Percentiles rank a stretch among this genome's conserved stretches.
These are phyloP conservation scores for Daldinia loculata DNA, from an alignment of 495 filamentous ascomycete species.

Conservation along the genomic window DNA sequence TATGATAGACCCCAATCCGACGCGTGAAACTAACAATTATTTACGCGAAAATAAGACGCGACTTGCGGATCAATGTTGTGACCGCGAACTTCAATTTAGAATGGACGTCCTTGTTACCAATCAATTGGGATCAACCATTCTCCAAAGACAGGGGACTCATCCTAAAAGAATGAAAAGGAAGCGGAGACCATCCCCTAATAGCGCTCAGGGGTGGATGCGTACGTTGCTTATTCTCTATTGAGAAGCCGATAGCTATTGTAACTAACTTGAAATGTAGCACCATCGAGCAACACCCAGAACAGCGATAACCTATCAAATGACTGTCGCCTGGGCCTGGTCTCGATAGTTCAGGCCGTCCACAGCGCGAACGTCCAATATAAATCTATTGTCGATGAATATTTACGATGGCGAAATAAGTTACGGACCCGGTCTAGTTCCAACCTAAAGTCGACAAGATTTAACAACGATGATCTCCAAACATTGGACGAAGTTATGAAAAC, in stretches of 20 bases:
- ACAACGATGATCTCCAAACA: background rate
- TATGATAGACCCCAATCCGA: background rate
- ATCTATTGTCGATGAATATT: constrained; percentile 20
- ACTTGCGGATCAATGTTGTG: background rate
- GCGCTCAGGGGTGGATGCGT: constrained; percentile 27
- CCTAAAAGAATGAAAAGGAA: background rate
- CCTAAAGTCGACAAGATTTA: constrained; percentile 9
- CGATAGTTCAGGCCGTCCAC: constrained; percentile 16
- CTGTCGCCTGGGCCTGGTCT: constrained; percentile 7
- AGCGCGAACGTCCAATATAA: constrained; percentile 23
- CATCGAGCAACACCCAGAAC: background rate
- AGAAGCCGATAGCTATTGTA: background rate
- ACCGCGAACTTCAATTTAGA: background rate
- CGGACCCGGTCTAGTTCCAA: background rate
- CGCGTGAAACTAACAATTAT: background rate
- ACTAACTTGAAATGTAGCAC: constrained; percentile 4
- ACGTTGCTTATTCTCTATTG: background rate
- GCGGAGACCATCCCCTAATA: constrained; percentile 4
- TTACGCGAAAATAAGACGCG: background rate
- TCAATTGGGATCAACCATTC: background rate
- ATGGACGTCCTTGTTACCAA: background rate
- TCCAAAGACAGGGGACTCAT: too few species aligned
- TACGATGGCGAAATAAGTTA: constrained; percentile 8
- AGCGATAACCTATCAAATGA: background rate
- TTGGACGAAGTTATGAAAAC: background rate